Evolutionary conservation across 2,329 filamentous ascomycete species (phyloP), one percentile per base, ranked within the genome.

Genomic region (Apiospora kogelbergensis): DNA sequence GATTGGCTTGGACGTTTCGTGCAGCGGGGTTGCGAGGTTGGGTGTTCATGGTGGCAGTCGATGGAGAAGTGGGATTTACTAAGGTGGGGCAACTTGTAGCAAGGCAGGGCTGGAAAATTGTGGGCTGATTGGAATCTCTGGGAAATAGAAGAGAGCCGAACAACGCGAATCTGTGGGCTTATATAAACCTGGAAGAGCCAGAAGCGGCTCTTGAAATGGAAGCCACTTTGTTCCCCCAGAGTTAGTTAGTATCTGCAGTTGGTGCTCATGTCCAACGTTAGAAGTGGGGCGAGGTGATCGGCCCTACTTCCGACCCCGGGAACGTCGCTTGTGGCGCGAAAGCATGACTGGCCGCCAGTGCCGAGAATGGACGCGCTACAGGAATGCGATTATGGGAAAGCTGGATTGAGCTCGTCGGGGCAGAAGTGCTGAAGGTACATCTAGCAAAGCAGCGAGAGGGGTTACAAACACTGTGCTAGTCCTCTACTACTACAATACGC

Each of bases 21-120:
- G 40, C 9, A 41, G 40, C 40, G 40, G 40, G 40, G 40, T 41
- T 41, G 40, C 40, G 40, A 41, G 40, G 6, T 41, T 41, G 40
- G 33, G 40, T 41, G 40, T 10, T 41, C 40, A 30, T 70, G 76
- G 80, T n/a, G 15, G 45, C 45, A 48, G 45, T 15, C 45, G 45
- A 48, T 48, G 45, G 45, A 48, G 45, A 48, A 26, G 22, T 10
- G 7, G 45, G 45, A 22, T 26, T 48, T 48, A 48, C 15, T 22
- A 22, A 11, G 10, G 45, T 48, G 45, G 45, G n/a, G 10, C 45
- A 22, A 48, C 45, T 48, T 13, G 13, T 48, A 22, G 22, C 22
- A 22, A 48, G 45, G 45, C 45, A 48, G 45, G 45, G 45, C 45
- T 48, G 45, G 45, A 26, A 9, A 22, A 48, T 48, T 48, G 22